Percentiles rank a stretch among this genome's conserved stretches.
phyloP scores from a whole-genome alignment of 768 basidiomycete genomes.

The Rhizopogon vesiculosus region DNA sequence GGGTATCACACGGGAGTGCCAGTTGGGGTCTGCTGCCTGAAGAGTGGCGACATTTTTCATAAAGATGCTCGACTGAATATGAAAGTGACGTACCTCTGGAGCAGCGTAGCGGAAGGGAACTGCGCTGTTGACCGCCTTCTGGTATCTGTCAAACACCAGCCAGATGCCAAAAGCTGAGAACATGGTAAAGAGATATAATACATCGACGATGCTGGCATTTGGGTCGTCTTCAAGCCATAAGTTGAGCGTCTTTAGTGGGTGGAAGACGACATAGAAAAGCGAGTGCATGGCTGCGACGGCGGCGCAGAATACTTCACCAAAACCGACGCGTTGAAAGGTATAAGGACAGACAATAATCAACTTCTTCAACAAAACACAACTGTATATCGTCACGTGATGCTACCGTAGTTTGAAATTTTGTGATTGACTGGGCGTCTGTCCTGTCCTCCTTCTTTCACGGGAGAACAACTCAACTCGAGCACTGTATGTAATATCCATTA shows the following conservation, averaged over 20 bases:
- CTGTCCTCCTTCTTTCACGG: too few relatives aligned
- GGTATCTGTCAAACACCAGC: conserved; percentile 71
- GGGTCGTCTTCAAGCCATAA: conserved; percentile 43
- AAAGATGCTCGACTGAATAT: neutral
- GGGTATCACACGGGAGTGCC: conserved; percentile 48
- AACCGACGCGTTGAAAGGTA: neutral
- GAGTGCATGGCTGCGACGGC: conserved; percentile 19
- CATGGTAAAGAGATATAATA: conserved; percentile 59
- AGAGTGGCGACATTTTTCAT: conserved; percentile 8
- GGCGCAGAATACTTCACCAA: neutral
- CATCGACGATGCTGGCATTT: conserved; percentile 49
- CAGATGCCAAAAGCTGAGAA: conserved; percentile 80
- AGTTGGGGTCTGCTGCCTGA: conserved; percentile 57
- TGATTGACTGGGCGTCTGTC: too few relatives aligned
- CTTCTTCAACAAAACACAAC: neutral
- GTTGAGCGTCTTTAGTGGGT: conserved; percentile 49
- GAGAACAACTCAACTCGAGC: too few relatives aligned
- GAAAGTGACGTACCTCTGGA: conserved; percentile 47
- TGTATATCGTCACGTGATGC: neutral
- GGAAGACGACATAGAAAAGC: conserved; percentile 36
- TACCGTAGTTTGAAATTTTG: neutral
- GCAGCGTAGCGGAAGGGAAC: conserved; percentile 56
- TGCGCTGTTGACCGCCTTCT: conserved; percentile 68
- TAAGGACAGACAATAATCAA: neutral
- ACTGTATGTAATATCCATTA: too few relatives aligned